Percentiles rank a stretch among this genome's conserved stretches.
phyloP scores from a whole-genome alignment of 176 grass and related monocot genomes.

The Cymbopogon citratus region DNA sequence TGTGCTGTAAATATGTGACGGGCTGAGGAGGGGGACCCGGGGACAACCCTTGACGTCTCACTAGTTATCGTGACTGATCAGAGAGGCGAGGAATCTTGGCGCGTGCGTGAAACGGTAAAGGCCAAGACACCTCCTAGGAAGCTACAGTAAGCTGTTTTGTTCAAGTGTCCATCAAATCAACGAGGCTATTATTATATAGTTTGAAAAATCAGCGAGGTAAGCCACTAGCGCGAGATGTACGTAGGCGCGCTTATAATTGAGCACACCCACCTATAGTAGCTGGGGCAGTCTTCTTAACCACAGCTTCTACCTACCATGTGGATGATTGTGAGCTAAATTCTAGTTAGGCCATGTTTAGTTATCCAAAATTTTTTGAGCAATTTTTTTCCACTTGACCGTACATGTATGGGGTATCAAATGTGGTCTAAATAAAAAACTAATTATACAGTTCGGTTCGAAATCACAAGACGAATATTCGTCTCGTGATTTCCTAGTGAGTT shows the following conservation, averaged over 20 bases:
- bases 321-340: neutral
- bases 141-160: neutral
- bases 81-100: neutral
- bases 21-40: neutral
- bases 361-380: too few relatives aligned
- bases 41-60: conserved; percentile 13
- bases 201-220: neutral
- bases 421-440: too few relatives aligned
- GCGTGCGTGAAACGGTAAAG: conserved; percentile 17
- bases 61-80: neutral
- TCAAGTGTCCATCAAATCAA: conserved; percentile 3
- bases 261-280: neutral
- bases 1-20: neutral
- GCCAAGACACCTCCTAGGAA: neutral
- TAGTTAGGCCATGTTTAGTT: too few relatives aligned
- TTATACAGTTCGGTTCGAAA: too few relatives aligned
- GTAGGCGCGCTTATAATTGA: conserved; percentile 16
- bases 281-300: neutral
- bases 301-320: neutral
- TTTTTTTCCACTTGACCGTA: too few relatives aligned
- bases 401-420: too few relatives aligned
- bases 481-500: too few relatives aligned
- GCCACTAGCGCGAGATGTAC: neutral
- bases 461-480: too few relatives aligned
- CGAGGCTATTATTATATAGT: neutral